Evolutionary conservation across 306 rosid genomes (phyloP), one percentile per base, ranked within the genome.

Genomic region (Sechiopsis laciniata): DNA sequence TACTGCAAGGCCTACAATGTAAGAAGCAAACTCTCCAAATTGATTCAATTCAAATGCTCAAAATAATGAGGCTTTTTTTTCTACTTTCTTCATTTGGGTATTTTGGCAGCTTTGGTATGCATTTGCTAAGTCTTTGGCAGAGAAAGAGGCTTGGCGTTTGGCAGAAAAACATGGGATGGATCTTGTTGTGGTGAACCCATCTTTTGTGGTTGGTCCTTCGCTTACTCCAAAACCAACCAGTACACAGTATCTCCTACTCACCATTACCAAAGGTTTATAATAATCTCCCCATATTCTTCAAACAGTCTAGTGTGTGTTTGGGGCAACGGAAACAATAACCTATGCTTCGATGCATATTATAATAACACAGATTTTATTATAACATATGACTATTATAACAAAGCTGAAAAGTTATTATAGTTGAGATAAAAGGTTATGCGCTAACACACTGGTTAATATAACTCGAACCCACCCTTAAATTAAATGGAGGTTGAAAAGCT

Each of bases 171-270:
- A 56, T 48, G 90, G 83, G 15, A 73, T 84, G 77, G 90, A 93
- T 85, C 75, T 90, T 0, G 96, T 90, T 55, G 94, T 90, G 66
- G 96, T 93, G 73, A 87, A 86, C 67, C 93, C 93, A 9, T 90
- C 91, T 19, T 90, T 84, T 0, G 91, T 88, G 8, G 88, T 92
- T 74, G 96, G 98, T 73, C 93, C 96, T 10, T 77, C 88, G 70
- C 93, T 92, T 65, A 80, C 90, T 37, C 91, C 96, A 55, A 88
- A 85, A 5, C 98, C 96, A 73, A 82, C 93, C 26, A 92, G 98
- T 62, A 83, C 98, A 3, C 71, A 87, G 9, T 77, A 73, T 29
- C 12, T 88, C 77, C 78, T 90, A n/a, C 81, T 87, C 57, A 40
- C 78, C 76, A 56, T 85, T 58, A 26, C 83, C 22, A 88, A 84